Percentiles rank a stretch among this genome's conserved stretches.
Evolutionary conservation across 306 rosid species (phyloP).

Genomic region (Fragaria vesca): DNA sequence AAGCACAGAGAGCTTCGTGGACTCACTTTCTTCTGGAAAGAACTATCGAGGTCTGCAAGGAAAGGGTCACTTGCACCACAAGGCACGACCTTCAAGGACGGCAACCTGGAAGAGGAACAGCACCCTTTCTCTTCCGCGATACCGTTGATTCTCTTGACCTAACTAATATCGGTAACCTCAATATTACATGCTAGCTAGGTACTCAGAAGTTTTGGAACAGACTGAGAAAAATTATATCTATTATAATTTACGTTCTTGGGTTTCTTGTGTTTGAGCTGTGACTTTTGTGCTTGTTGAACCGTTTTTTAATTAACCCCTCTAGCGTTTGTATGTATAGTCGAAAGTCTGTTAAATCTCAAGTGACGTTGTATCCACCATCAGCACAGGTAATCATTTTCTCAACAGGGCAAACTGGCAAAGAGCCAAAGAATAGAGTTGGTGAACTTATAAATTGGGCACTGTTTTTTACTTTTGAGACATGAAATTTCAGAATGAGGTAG

Average conservation of each 20-base stretch:
- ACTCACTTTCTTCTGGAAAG: conserved; percentile 77
- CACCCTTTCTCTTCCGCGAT: conserved; percentile 35
- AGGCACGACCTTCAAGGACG: conserved; percentile 74
- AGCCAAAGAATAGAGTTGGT: not conserved
- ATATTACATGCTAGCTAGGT: not conserved
- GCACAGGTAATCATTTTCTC: conserved; percentile 1
- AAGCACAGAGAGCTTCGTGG: conserved; percentile 52
- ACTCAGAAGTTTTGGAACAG: not conserved
- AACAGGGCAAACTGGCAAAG: not conserved
- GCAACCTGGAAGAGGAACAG: conserved; percentile 40
- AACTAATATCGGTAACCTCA: not conserved
- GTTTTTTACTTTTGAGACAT: not conserved
- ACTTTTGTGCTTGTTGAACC: conserved; percentile 4
- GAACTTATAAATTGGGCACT: not conserved
- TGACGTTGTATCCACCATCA: not conserved
- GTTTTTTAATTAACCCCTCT: not conserved
- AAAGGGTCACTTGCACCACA: conserved; percentile 74
- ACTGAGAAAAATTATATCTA: not conserved
- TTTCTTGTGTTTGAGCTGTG: not conserved
- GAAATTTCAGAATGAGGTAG: conserved; percentile 11
- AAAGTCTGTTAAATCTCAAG: not conserved
- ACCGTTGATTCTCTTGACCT: conserved; percentile 20
- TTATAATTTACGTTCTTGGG: not conserved
- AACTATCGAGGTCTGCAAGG: conserved; percentile 71
- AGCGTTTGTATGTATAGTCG: not conserved